A percentile compares a stretch with the other conserved stretches of the same genome.
These are phyloP conservation scores for Monilinia laxa DNA, from an alignment of 2,329 filamentous ascomycete genomes.

Conservation along the genomic window DNA sequence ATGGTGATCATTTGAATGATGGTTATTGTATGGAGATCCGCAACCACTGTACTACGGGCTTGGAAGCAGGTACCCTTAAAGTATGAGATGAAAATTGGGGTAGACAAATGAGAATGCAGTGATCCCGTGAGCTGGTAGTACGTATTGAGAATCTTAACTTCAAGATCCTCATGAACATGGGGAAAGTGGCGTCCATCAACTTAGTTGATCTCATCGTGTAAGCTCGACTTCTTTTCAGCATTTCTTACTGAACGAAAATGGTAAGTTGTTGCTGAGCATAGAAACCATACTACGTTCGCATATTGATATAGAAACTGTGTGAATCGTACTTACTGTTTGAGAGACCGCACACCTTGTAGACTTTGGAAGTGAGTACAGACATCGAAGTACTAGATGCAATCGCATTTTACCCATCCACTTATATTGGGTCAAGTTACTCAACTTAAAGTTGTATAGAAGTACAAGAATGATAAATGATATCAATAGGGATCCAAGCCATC, in stretches of 20 bases:
- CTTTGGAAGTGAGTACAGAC: background rate
- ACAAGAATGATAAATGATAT: conserved; percentile 5
- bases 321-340: background rate
- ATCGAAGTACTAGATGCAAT: background rate
- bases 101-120: conserved; percentile 21
- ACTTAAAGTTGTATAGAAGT: conserved; percentile 1
- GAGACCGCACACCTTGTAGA: background rate
- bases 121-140: conserved; percentile 20
- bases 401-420: conserved; percentile 4
- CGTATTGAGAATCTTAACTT: background rate
- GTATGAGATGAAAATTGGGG: conserved; percentile 6
- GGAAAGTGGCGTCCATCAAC: background rate
- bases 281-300: background rate
- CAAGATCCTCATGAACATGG: background rate
- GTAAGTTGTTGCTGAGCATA: background rate
- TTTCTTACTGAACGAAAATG: background rate
- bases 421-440: conserved; percentile 9
- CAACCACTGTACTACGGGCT: conserved; percentile 7
- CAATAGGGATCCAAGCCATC: background rate
- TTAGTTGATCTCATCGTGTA: background rate
- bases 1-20: conserved; percentile 2
- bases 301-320: background rate
- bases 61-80: conserved; percentile 23
- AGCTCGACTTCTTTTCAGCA: background rate
- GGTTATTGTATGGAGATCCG: background rate